phyloP scores from a whole-genome alignment of 1,284 basidiomycete species.

The Microbotryum scabiosae region DNA sequence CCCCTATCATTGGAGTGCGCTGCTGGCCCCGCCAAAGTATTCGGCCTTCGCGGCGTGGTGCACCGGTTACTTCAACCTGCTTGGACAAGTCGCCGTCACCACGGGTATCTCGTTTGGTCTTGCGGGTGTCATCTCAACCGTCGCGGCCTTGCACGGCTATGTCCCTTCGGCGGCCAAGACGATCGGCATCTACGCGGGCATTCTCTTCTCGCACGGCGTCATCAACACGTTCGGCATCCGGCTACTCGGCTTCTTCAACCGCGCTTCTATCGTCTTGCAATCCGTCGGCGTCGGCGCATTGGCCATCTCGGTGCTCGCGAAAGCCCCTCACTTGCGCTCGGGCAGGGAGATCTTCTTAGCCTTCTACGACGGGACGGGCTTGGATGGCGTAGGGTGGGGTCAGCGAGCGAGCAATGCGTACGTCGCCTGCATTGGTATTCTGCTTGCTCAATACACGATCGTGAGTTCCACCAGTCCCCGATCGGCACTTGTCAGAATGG shows the following conservation, averaged over 20 bases:
- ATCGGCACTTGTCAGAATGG: neutral
- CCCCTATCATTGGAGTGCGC: slow-evolving; percentile 14
- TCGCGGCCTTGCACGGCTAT: slow-evolving; percentile 52
- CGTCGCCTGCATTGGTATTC: slow-evolving; percentile 58
- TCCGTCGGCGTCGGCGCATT: slow-evolving; percentile 58
- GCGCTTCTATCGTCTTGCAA: slow-evolving; percentile 63
- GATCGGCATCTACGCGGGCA: slow-evolving; percentile 63
- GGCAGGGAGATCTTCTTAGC: slow-evolving; percentile 58
- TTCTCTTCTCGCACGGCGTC: slow-evolving; percentile 56
- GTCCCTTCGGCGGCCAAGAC: slow-evolving; percentile 51
- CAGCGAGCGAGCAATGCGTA: slow-evolving; percentile 58
- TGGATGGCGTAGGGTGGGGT: slow-evolving; percentile 53
- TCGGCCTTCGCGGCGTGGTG: slow-evolving; percentile 24
- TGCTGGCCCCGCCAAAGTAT: slow-evolving; percentile 16
- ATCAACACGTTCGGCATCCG: slow-evolving; percentile 63
- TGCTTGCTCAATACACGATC: slow-evolving; percentile 52
- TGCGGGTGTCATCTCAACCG: slow-evolving; percentile 59
- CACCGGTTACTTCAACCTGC: slow-evolving; percentile 54
- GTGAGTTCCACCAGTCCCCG: slow-evolving; percentile 52
- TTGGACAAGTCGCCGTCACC: slow-evolving; percentile 59
- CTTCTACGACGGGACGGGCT: slow-evolving; percentile 60
- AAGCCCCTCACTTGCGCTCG: slow-evolving; percentile 59
- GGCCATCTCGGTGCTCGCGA: slow-evolving; percentile 55
- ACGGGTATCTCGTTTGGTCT: slow-evolving; percentile 48
- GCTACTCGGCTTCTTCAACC: slow-evolving; percentile 57